These are phyloP conservation scores for Leccinum sublutescens DNA, from an alignment of 768 basidiomycete genomes.

Conservation along the genomic window DNA sequence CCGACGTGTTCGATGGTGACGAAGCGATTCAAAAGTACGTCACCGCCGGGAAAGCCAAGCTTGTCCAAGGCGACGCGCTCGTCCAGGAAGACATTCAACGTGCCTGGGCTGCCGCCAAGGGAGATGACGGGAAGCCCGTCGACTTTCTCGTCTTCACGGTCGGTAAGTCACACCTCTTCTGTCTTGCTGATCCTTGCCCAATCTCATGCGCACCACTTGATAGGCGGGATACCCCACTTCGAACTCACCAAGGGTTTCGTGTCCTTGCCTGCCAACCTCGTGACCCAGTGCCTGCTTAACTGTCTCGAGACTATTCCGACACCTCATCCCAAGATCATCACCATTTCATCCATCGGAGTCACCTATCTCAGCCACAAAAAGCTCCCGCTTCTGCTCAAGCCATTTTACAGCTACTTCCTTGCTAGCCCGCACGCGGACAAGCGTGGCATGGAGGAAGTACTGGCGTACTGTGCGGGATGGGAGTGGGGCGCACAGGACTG, in stretches of 20 bases:
- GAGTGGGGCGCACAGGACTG: constrained; percentile 49
- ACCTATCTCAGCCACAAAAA: constrained; percentile 42
- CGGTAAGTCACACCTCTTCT: constrained; percentile 38
- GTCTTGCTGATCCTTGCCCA: neutral
- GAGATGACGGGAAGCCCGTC: constrained; percentile 34
- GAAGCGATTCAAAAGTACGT: constrained; percentile 51
- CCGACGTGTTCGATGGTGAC: constrained; percentile 53
- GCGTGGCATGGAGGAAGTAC: constrained; percentile 51
- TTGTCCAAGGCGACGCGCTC: constrained; percentile 63
- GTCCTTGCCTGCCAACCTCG: constrained; percentile 53
- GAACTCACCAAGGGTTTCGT: constrained; percentile 46
- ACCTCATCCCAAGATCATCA: constrained; percentile 47
- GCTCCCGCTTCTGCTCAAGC: constrained; percentile 49
- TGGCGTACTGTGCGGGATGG: constrained; percentile 50
- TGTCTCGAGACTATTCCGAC: constrained; percentile 53
- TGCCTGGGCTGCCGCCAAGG: constrained; percentile 47
- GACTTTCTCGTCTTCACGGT: constrained; percentile 62
- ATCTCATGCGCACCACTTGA: neutral
- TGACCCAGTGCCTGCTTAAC: constrained; percentile 56
- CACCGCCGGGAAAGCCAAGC: constrained; percentile 46
- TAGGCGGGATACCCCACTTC: constrained; percentile 40
- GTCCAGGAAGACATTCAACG: constrained; percentile 47
- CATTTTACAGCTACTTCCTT: constrained; percentile 48
- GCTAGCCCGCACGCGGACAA: constrained; percentile 57
- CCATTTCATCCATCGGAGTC: constrained; percentile 53